Conservation (phyloP, 176 grass and related monocot species). For the Urochloa ruziziensis region DNA sequence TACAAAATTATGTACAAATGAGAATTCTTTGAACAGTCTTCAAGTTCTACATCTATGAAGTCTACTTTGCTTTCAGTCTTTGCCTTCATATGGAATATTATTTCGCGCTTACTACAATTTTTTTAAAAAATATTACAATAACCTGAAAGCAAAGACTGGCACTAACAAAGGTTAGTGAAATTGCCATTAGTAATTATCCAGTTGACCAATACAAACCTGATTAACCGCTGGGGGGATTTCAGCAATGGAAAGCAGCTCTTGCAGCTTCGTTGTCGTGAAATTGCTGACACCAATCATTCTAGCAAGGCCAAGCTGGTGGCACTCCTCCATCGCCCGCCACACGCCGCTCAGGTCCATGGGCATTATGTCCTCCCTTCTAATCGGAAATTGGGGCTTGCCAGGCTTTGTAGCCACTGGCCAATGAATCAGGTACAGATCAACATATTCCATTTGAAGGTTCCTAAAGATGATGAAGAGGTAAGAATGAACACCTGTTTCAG, state of each 20-base stretch:
- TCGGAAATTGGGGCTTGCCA: conserved; percentile 23
- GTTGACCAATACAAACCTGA: conserved; percentile 46
- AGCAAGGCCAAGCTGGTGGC: conserved; percentile 44
- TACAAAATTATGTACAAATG: no score
- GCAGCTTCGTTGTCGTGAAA: conserved; percentile 65
- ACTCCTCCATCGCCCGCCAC: conserved; percentile 76
- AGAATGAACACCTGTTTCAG: background rate
- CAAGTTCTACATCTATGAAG: no score
- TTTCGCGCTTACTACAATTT: no score
- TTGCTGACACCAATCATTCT: conserved; percentile 71
- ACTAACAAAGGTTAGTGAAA: background rate
- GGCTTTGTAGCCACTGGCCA: conserved; percentile 55
- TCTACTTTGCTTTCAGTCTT: no score
- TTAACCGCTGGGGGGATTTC: conserved; percentile 53
- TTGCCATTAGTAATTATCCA: background rate
- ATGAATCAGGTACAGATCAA: conserved; percentile 70
- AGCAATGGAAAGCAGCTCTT: conserved; percentile 41
- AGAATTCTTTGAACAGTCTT: no score
- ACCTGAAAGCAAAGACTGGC: no score
- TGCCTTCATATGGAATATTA: no score
- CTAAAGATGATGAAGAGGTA: conserved; percentile 14
- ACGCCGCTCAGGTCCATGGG: conserved; percentile 41
- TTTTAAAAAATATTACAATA: no score
- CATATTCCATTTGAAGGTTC: conserved; percentile 59
- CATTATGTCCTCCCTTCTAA: conserved; percentile 53